phyloP scores from a whole-genome alignment of 495 filamentous ascomycete species.

The Cercophora sp. region DNA sequence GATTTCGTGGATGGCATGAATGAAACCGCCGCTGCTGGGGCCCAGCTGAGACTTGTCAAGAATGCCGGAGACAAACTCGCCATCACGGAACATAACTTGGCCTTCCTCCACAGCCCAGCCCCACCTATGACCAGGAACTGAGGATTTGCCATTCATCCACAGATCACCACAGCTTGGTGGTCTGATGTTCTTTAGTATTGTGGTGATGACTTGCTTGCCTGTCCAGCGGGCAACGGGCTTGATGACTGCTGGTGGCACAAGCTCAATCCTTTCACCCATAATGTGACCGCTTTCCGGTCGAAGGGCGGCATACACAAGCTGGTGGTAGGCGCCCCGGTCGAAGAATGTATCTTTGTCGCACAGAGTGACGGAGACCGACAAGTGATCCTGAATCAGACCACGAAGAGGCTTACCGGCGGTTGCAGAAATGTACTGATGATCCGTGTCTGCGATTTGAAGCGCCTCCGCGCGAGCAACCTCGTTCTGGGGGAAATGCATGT shows the following conservation, averaged over 20 bases:
- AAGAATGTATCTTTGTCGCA: constrained; percentile 94
- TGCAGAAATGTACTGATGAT: constrained; percentile 92
- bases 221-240: constrained; percentile 86
- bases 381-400: constrained; percentile 98
- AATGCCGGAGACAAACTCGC: constrained; percentile 84
- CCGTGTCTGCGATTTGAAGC: constrained; percentile 86
- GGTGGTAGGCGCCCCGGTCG: constrained; percentile 80
- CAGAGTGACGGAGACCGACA: constrained; percentile 87
- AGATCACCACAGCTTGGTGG: constrained; percentile 71
- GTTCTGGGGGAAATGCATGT: constrained; percentile 99
- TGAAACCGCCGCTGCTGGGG: constrained; percentile 76
- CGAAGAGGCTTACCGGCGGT: constrained; percentile 92
- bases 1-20: constrained; percentile 88
- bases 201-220: constrained; percentile 96
- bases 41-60: constrained; percentile 96
- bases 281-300: constrained; percentile 87
- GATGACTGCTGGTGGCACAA: constrained; percentile 73
- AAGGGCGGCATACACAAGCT: constrained; percentile 83
- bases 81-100: constrained; percentile 77
- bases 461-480: constrained; percentile 91
- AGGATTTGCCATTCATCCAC: constrained; percentile 72
- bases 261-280: constrained; percentile 62
- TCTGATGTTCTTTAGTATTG: constrained; percentile 85
- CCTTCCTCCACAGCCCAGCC: constrained; percentile 59
- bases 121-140: constrained; percentile 73